Percentiles rank a stretch among this genome's conserved stretches.
phyloP scores from a whole-genome alignment of 352 stramenopile species.

The Globisporangium viniferum region DNA sequence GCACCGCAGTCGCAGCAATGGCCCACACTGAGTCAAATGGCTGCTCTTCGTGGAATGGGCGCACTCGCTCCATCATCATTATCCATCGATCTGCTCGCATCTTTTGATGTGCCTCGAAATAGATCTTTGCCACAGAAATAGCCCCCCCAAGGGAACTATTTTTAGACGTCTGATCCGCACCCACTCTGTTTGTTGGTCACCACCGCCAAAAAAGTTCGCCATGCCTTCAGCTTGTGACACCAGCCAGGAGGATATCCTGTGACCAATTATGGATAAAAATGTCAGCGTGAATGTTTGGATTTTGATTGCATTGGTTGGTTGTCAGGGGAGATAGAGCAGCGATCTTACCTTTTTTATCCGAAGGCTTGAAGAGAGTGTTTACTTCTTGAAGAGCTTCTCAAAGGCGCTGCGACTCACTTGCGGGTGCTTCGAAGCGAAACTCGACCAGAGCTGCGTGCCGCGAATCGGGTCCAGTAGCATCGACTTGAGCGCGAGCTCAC shows the following conservation, averaged over 20 bases:
- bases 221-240: neutral
- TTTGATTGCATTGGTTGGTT: neutral
- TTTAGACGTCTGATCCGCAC: neutral
- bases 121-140: neutral
- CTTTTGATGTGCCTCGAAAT: neutral
- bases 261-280: neutral
- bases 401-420: slow-evolving; percentile 32
- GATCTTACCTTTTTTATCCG: neutral
- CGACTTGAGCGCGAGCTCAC: slow-evolving; percentile 32
- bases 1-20: neutral
- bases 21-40: neutral
- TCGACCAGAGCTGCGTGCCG: slow-evolving; percentile 28
- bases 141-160: neutral
- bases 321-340: neutral
- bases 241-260: neutral
- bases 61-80: neutral
- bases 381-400: slow-evolving; percentile 25
- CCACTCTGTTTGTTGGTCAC: neutral
- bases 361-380: neutral
- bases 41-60: neutral
- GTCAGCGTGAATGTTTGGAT: neutral
- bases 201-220: neutral
- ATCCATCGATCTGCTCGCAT: neutral
- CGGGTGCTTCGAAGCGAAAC: slow-evolving; percentile 25
- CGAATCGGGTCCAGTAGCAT: slow-evolving; percentile 31